A percentile compares a stretch with the other conserved stretches of the same genome.
Evolutionary conservation across 768 basidiomycete species (phyloP).

Genomic region (Coprinellus micaceus): DNA sequence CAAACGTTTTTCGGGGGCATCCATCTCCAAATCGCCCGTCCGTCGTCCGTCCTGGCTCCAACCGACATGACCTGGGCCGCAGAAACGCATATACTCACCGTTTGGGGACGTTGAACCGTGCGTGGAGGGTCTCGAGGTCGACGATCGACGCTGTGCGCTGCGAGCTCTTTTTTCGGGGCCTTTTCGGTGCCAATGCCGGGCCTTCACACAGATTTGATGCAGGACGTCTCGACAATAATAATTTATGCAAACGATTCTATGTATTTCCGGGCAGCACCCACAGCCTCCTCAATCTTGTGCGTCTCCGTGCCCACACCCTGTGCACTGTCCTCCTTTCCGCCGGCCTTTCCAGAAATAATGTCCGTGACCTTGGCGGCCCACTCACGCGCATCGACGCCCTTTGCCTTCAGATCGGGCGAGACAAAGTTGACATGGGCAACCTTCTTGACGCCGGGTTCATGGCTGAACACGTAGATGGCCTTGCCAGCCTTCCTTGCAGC

Average conservation of each 20-base stretch:
- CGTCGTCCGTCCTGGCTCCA: background rate
- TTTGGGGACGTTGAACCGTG: background rate
- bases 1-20: conserved; percentile 1
- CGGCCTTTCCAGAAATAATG: conserved; percentile 90
- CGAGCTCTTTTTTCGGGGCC: background rate
- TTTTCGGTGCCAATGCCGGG: no score
- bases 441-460: conserved; percentile 64
- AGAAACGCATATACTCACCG: conserved; percentile 10
- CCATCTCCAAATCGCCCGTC: conserved; percentile 4
- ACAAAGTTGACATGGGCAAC: conserved; percentile 88
- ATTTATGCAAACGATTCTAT: conserved; percentile 15
- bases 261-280: conserved; percentile 51
- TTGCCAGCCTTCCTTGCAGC: conserved; percentile 82
- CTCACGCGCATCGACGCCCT: conserved; percentile 76
- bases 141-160: conserved; percentile 7
- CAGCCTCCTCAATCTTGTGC: conserved; percentile 61
- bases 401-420: conserved; percentile 50
- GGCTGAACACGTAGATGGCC: conserved; percentile 84
- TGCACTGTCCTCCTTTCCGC: conserved; percentile 90
- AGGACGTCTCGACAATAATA: no score
- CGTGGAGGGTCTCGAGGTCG: conserved; percentile 2
- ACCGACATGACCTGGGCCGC: background rate
- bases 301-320: conserved; percentile 81
- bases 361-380: conserved; percentile 83
- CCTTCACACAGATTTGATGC: no score